Evolutionary conservation across 352 stramenopile genomes (phyloP).

Genomic region (Saprolegnia parasitica): DNA sequence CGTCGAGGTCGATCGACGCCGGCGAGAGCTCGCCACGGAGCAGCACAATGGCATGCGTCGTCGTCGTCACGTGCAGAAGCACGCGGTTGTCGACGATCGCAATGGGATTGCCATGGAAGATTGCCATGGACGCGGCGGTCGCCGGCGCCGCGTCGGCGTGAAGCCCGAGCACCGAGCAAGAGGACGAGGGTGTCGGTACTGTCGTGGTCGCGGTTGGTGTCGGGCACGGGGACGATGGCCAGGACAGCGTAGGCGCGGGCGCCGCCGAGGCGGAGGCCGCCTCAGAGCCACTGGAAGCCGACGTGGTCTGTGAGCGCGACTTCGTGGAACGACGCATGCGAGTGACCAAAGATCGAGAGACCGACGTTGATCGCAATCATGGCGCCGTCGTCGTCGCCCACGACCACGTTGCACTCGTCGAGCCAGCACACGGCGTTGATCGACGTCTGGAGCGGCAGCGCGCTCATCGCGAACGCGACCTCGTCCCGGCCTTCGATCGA

Average conservation of each 20-base stretch:
- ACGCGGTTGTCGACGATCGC: slow-evolving; percentile 7
- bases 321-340: slow-evolving; percentile 13
- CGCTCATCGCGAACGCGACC: too few species aligned
- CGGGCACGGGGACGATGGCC: too few species aligned
- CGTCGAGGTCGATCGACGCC: slow-evolving; percentile 12
- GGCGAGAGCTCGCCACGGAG: slow-evolving; percentile 10
- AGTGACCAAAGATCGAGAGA: slow-evolving; percentile 23
- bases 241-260: too few species aligned
- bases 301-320: slow-evolving; percentile 16
- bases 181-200: slow-evolving; percentile 12
- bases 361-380: slow-evolving; percentile 16
- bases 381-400: slow-evolving; percentile 14
- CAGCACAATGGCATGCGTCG: slow-evolving; percentile 11
- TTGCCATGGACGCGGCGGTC: not conserved
- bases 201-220: not conserved
- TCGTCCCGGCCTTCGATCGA: not conserved
- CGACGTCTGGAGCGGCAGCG: slow-evolving; percentile 9
- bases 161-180: not conserved
- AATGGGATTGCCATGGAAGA: too few species aligned
- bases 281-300: slow-evolving; percentile 1
- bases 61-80: slow-evolving; percentile 4
- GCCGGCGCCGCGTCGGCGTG: not conserved
- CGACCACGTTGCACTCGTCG: slow-evolving; percentile 19
- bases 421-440: slow-evolving; percentile 19
- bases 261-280: slow-evolving; percentile 1